Conservation (phyloP, 495 filamentous ascomycete species). For the Podospora comata region DNA sequence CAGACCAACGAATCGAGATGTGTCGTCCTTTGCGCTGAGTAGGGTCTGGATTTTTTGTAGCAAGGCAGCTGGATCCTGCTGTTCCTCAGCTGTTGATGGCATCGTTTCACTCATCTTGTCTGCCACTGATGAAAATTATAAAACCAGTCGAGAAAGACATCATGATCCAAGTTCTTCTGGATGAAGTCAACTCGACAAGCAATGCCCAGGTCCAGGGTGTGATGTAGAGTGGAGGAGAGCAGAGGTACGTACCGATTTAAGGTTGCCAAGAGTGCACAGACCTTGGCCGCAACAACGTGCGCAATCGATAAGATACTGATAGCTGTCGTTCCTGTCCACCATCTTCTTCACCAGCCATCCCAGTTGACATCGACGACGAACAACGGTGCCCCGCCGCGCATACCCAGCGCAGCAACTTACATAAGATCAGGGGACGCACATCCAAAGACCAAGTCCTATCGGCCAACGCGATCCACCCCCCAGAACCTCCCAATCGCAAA, state of each 20-base stretch:
- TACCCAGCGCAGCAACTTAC: neutral
- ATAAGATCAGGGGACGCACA: neutral
- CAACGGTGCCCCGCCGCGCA: neutral
- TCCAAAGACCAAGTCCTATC: neutral
- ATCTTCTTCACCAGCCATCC: neutral
- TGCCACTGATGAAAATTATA: neutral
- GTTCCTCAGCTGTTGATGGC: constrained; percentile 1
- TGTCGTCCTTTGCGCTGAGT: constrained; percentile 58
- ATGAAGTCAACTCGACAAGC: neutral
- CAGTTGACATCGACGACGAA: neutral
- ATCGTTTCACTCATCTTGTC: constrained; percentile 18
- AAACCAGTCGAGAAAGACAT: neutral
- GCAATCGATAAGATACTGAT: neutral
- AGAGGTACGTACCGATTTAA: neutral
- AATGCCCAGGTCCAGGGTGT: neutral
- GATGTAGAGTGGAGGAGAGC: neutral
- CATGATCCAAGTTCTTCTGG: neutral
- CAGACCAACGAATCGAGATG: constrained; percentile 63
- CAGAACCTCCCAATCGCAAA: neutral
- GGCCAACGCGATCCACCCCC: too few relatives aligned
- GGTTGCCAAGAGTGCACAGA: neutral
- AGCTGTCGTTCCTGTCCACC: neutral
- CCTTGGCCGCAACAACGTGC: neutral
- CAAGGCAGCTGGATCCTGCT: constrained; percentile 17
- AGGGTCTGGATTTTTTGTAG: constrained; percentile 45